Percentiles rank a stretch among this genome's conserved stretches.
These are phyloP conservation scores for Pythium guiyangense DNA, from an alignment of 352 stramenopile species.

Conservation along the genomic window DNA sequence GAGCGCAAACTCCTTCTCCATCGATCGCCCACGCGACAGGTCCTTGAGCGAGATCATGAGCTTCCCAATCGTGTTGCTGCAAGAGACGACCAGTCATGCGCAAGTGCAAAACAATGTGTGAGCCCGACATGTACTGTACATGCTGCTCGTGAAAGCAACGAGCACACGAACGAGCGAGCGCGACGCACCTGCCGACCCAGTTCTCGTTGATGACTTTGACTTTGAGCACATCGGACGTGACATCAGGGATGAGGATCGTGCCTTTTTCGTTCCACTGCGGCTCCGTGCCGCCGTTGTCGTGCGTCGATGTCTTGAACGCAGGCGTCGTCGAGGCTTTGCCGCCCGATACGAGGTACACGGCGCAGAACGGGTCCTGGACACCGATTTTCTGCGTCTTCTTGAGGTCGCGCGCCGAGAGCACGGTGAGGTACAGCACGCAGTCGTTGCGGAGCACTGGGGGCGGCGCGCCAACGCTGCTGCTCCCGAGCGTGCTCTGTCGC, in stretches of 20 bases:
- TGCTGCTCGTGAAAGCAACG: not conserved
- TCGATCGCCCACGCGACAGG: slow-evolving; percentile 63
- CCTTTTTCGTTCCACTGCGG: slow-evolving; percentile 76
- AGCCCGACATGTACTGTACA: not conserved
- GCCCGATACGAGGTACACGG: slow-evolving; percentile 48
- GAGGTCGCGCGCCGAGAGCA: slow-evolving; percentile 55
- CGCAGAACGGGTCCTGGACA: slow-evolving; percentile 73
- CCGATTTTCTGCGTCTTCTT: slow-evolving; percentile 67
- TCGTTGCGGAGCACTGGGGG: slow-evolving; percentile 48
- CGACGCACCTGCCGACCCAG: slow-evolving; percentile 62
- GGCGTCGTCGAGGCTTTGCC: slow-evolving; percentile 46
- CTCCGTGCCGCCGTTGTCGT: slow-evolving; percentile 64
- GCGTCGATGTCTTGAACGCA: slow-evolving; percentile 65
- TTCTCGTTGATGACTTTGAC: slow-evolving; percentile 78
- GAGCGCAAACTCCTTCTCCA: slow-evolving; percentile 78
- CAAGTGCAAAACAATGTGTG: not conserved
- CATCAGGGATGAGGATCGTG: slow-evolving; percentile 64
- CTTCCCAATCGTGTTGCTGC: slow-evolving; percentile 66
- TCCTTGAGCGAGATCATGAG: slow-evolving; percentile 64
- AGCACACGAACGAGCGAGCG: not conserved
- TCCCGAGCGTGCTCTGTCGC: slow-evolving; percentile 12
- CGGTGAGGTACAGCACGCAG: slow-evolving; percentile 64
- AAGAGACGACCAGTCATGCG: not conserved
- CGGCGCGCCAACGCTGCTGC: not conserved
- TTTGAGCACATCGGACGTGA: slow-evolving; percentile 59